A percentile compares a stretch with the other conserved stretches of the same genome.
Conservation (phyloP, 495 filamentous ascomycete genomes). For the Aspergillus affinis region DNA sequence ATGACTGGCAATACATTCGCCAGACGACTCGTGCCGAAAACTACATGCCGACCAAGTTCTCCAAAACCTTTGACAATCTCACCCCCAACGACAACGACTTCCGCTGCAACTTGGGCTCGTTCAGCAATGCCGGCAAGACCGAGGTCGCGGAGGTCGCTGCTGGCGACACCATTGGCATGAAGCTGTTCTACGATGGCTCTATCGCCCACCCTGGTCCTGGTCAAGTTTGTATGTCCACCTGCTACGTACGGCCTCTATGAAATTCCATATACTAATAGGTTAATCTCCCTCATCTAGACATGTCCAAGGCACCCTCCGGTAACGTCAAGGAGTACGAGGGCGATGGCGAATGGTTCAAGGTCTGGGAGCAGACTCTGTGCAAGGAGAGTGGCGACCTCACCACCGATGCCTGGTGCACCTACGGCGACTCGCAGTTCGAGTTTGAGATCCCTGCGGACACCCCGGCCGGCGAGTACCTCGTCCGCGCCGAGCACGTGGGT, state of each 20-base stretch:
- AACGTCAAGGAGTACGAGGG: constrained; percentile 45
- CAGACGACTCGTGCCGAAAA: constrained; percentile 18
- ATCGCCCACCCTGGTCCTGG: constrained; percentile 23
- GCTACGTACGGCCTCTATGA: too few species aligned
- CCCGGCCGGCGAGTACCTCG: constrained; percentile 58
- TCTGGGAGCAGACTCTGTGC: constrained; percentile 35
- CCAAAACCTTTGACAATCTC: constrained; percentile 20
- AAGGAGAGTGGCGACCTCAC: constrained; percentile 34
- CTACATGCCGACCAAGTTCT: constrained; percentile 25
- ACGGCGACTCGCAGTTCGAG: constrained; percentile 17
- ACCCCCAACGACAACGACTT: constrained; percentile 24
- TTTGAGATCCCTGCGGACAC: constrained; percentile 55
- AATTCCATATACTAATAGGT: constrained; percentile 19
- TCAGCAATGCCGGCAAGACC: constrained; percentile 22
- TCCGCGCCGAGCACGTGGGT: constrained; percentile 60
- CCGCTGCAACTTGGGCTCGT: constrained; percentile 25
- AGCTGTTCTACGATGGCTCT: constrained; percentile 19
- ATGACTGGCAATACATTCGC: constrained; percentile 25
- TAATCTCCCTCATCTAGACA: constrained; percentile 32
- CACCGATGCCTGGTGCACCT: constrained; percentile 21
- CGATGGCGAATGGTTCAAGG: constrained; percentile 53
- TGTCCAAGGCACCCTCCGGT: constrained; percentile 42
- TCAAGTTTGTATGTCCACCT: constrained; percentile 22
- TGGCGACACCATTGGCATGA: constrained; percentile 25
- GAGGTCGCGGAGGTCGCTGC: constrained; percentile 23